Base-by-base conservation (phyloP, 2,329 filamentous ascomycete genomes). In the Epicoccum sorghinum region DNA sequence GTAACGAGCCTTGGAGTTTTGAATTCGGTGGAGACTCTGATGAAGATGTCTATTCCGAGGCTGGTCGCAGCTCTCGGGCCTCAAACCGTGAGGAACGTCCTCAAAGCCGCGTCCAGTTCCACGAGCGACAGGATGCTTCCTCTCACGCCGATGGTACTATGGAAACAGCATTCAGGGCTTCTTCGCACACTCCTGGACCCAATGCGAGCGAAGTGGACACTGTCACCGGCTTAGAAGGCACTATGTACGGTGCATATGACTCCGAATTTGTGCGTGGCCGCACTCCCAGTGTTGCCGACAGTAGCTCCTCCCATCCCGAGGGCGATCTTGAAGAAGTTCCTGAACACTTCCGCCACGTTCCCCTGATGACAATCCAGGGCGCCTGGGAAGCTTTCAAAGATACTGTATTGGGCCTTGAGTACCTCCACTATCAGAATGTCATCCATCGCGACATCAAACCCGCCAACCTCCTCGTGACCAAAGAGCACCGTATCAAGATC, bases 311-410 rank as follows among this genome's bases (percentile, higher is more conserved):
- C 82, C 75, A 76, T 47, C 75, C 76, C 1, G 69, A 73, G 27
- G 64, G 51, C 37, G 69, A 68, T n/a, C 42, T 36, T 12, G 65
- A 71, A 30, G 86, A 89, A 58, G 86, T 91, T 55, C 89, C 91
- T 32, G 91, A 96, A 64, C 93, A 98, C 71, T 91, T 91, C 73
- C 91, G 89, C 32, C 96, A 95, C 68, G 93, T 98, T 13, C 95
- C 95, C 13, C 92, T 93, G 76, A 90, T 99, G 77, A 96, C 93
- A 0, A 82, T 96, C 32, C 84, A 89, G 24, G 87, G 93, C 71
- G 89, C 93, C 12, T 87, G 93, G 27, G 86, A 86, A 33, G 89
- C 91, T 0, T 98, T 99, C 75, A 85, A 93, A 60, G 95, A 99
- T 73, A 96, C 93, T 0, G 88, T 99, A 2, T 81, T 98, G 33